Base-by-base conservation (phyloP, 371 early-diverging fungal species). In the Rhizomucor miehei region DNA sequence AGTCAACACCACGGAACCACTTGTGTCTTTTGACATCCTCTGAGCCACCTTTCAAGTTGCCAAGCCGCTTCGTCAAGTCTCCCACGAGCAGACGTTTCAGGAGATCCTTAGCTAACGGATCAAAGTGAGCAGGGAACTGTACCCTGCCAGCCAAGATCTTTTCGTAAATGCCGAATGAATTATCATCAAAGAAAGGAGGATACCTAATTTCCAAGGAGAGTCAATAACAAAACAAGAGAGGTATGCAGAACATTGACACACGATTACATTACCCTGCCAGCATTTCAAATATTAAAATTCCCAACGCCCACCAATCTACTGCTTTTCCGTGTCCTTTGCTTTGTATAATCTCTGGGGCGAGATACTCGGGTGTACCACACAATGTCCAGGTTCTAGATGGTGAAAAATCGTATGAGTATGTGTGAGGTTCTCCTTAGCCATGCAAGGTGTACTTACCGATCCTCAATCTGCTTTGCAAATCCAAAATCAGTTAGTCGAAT, bases 241-340 rank as follows among this genome's bases (percentile, higher is more conserved):
- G 45, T 46, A 23, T 24, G 19, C 1, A 1, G 25, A 20, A 12
- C n/a, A n/a, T n/a, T n/a, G n/a, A n/a, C 38, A 14, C 14, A 38
- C 14, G 10, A 38, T 38, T 38, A 38, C 14, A 38, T 62, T 75
- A 80, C 77, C 98, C 98, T 34, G 87, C 89, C 66, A 90, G 67
- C 86, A 94, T 91, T 82, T 99, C 99, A 73, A 92, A 99, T 38
- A 99, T 90, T 38, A 99, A 78, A 43, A 99, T 87, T 23, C 99
- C 99, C 44, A 99, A 75, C 6, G 99, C 94, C 94, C 97, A 99
- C 94, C 95, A 97, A 75, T 99, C 99, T 3, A 95, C 99, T 8
- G 95, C 92, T 67, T 89, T 88, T 17, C 94, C 93, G 67, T 99
- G 97, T 24, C 95, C 98, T 75, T 93, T 91, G 48, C 93, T 90